Evolutionary conservation across 306 rosid genomes (phyloP).

Genomic region (Crotalaria pallida): DNA sequence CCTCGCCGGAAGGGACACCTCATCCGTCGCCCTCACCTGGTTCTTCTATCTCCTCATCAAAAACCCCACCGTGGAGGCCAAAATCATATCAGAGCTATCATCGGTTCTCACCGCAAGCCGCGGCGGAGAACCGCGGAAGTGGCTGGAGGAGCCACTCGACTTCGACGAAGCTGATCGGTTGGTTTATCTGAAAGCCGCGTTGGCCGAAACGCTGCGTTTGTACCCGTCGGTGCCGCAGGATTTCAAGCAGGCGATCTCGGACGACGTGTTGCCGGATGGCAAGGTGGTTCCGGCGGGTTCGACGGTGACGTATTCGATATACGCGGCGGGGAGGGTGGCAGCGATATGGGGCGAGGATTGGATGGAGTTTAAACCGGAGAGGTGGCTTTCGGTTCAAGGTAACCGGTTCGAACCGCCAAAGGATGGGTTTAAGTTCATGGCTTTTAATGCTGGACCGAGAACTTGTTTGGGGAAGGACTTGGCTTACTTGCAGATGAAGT

Average conservation of each 20-base stretch:
- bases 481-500: constrained; percentile 94
- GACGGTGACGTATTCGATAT: constrained; percentile 84
- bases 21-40: constrained; percentile 92
- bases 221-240: constrained; percentile 89
- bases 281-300: constrained; percentile 79
- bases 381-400: constrained; percentile 55
- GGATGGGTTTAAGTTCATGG: constrained; percentile 69
- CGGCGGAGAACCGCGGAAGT: constrained; percentile 33
- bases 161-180: constrained; percentile 69
- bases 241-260: constrained; percentile 64
- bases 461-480: constrained; percentile 90
- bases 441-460: constrained; percentile 93
- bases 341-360: constrained; percentile 83
- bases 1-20: constrained; percentile 95
- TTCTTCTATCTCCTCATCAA: constrained; percentile 82
- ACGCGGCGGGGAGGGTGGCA: constrained; percentile 78
- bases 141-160: constrained; percentile 65
- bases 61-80: constrained; percentile 53
- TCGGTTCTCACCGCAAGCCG: constrained; percentile 51
- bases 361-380: constrained; percentile 78
- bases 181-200: constrained; percentile 69
- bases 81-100: constrained; percentile 45
- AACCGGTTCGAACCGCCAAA: constrained; percentile 2
- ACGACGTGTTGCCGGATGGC: constrained; percentile 83
- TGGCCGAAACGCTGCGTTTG: constrained; percentile 78